Percentiles rank a stretch among this genome's conserved stretches.
These are phyloP conservation scores for Aspergillus taichungensis DNA, from an alignment of 495 filamentous ascomycete species.

Conservation along the genomic window DNA sequence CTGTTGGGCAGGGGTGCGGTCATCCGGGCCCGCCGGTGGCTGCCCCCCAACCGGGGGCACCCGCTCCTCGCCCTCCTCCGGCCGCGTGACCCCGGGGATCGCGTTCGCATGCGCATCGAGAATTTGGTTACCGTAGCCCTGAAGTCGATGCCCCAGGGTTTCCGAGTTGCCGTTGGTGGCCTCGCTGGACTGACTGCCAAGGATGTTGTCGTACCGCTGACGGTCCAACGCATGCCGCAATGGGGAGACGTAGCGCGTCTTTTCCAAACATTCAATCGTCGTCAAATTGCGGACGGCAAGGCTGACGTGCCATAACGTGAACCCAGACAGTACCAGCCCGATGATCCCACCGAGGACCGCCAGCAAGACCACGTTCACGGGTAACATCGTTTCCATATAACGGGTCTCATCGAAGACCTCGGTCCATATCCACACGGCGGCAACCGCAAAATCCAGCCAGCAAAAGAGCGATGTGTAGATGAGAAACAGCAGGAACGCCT, in stretches of 20 bases:
- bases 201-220: slow-evolving; percentile 40
- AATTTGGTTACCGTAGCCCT: slow-evolving; percentile 65
- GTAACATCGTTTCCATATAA: slow-evolving; percentile 61
- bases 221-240: slow-evolving; percentile 60
- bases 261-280: slow-evolving; percentile 92
- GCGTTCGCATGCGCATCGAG: slow-evolving; percentile 75
- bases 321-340: slow-evolving; percentile 76
- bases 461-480: slow-evolving; percentile 86
- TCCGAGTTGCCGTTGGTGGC: slow-evolving; percentile 31
- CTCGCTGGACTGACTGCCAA: neutral
- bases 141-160: slow-evolving; percentile 46
- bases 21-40: slow-evolving; percentile 8
- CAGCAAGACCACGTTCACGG: slow-evolving; percentile 84
- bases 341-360: slow-evolving; percentile 85
- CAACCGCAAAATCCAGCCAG: slow-evolving; percentile 65
- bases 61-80: slow-evolving; percentile 68
- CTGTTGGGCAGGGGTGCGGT: slow-evolving; percentile 35
- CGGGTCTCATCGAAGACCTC: slow-evolving; percentile 62
- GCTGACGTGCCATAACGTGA: slow-evolving; percentile 88
- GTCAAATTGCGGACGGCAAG: slow-evolving; percentile 72
- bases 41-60: slow-evolving; percentile 18
- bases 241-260: slow-evolving; percentile 81
- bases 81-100: slow-evolving; percentile 67
- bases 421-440: slow-evolving; percentile 67
- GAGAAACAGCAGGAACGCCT: slow-evolving; percentile 87